phyloP scores from a whole-genome alignment of 2,329 filamentous ascomycete species.

The Fusarium compactum region DNA sequence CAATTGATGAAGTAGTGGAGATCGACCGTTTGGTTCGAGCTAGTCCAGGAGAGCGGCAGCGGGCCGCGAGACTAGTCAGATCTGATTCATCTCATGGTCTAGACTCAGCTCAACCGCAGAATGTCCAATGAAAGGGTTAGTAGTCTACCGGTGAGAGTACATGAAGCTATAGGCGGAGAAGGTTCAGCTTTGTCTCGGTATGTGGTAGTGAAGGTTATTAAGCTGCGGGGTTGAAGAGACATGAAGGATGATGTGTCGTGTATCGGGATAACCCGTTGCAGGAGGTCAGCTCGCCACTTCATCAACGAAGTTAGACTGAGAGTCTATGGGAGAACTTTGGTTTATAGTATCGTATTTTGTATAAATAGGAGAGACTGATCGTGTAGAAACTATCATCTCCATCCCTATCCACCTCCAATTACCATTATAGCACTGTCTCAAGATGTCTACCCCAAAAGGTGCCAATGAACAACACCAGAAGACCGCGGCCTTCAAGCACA shows the following conservation, averaged over 20 bases:
- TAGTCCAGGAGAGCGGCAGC: slow-evolving; percentile 11
- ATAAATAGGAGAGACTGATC: neutral
- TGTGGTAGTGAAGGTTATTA: neutral
- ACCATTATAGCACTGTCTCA: neutral
- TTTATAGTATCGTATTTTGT: neutral
- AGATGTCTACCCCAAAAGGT: neutral
- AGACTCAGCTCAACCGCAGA: neutral
- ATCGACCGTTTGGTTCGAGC: neutral
- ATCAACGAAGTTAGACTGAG: neutral
- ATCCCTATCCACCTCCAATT: neutral
- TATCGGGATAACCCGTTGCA: neutral
- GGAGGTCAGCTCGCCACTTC: slow-evolving; percentile 3
- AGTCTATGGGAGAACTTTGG: no score
- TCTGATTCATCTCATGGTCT: neutral
- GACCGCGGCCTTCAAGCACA: neutral
- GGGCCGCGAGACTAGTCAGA: slow-evolving; percentile 18
- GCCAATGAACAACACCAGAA: neutral
- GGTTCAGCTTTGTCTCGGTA: neutral
- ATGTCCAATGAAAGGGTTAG: neutral
- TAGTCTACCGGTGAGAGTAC: neutral
- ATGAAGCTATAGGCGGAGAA: neutral
- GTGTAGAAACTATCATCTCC: no score
- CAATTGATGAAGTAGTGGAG: neutral
- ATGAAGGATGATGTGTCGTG: neutral
- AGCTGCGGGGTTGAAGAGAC: neutral